Percentiles rank a stretch among this genome's conserved stretches.
Conservation (phyloP, 2,329 filamentous ascomycete genomes). For the Diaporthe vexans region DNA sequence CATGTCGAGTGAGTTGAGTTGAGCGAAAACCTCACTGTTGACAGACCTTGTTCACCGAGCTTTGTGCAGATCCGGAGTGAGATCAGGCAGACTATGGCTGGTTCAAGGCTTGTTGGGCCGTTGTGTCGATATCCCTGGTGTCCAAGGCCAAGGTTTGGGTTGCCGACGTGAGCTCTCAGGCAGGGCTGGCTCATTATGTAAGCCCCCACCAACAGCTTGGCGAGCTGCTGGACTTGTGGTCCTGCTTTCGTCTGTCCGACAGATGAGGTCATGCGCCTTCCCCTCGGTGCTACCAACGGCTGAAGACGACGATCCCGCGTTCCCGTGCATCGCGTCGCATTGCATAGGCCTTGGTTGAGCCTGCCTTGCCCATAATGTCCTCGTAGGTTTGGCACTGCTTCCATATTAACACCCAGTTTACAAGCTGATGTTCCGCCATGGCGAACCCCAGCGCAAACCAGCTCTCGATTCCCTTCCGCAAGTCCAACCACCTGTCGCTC, state of each 20-base stretch:
- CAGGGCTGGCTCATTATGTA: background rate
- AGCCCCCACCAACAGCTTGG: conserved; percentile 18
- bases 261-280: conserved; percentile 31
- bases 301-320: conserved; percentile 18
- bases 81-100: background rate
- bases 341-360: background rate
- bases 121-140: background rate
- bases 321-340: conserved; percentile 14
- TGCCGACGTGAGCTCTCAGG: too few species aligned
- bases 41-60: background rate
- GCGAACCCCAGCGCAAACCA: conserved; percentile 63
- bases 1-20: too few species aligned
- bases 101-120: too few species aligned
- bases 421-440: conserved; percentile 36
- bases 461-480: conserved; percentile 88
- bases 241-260: background rate
- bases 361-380: conserved; percentile 25
- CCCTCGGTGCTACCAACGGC: conserved; percentile 5
- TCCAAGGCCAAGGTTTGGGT: too few species aligned
- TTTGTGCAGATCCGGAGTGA: background rate
- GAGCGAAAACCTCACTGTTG: background rate
- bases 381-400: conserved; percentile 23
- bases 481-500: conserved; percentile 83
- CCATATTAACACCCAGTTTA: conserved; percentile 1
- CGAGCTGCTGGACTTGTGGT: background rate